Evolutionary conservation across 2,329 filamentous ascomycete species (phyloP).

Genomic region (Phialophora verrucosa): DNA sequence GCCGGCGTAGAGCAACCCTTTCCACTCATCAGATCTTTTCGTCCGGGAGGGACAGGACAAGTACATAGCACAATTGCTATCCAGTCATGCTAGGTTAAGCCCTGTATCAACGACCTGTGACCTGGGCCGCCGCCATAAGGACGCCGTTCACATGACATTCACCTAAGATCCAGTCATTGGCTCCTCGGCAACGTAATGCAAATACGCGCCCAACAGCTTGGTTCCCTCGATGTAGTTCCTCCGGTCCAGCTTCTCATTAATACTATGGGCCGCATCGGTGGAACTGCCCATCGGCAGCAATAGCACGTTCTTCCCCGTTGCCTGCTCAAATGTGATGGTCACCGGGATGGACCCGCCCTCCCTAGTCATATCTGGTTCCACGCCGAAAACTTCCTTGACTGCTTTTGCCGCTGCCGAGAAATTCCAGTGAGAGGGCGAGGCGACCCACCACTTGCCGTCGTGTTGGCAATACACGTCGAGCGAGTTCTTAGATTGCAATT

Average conservation of each 20-base stretch:
- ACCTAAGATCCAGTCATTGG: constrained; percentile 54
- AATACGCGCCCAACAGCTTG: constrained; percentile 90
- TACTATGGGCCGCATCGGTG: constrained; percentile 94
- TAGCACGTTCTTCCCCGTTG: constrained; percentile 96
- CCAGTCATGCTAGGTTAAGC: too few species aligned
- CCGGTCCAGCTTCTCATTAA: constrained; percentile 98
- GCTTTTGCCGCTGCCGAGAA: constrained; percentile 93
- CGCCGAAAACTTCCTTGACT: constrained; percentile 92
- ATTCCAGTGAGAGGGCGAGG: constrained; percentile 98
- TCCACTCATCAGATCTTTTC: too few species aligned
- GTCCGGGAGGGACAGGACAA: too few species aligned
- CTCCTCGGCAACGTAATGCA: constrained; percentile 96
- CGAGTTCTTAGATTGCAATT: constrained; percentile 90
- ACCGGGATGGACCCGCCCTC: constrained; percentile 98
- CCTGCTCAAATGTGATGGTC: constrained; percentile 95
- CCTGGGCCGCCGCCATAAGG: neutral
- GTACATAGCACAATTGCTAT: too few species aligned
- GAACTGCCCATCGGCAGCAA: constrained; percentile 96
- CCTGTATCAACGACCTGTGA: too few species aligned
- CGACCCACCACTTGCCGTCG: constrained; percentile 98
- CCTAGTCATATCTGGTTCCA: constrained; percentile 91
- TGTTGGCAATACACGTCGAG: constrained; percentile 82
- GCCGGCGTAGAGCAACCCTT: too few species aligned
- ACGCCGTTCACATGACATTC: neutral
- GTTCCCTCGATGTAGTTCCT: constrained; percentile 98